A percentile compares a stretch with the other conserved stretches of the same genome.
Evolutionary conservation across 2,329 filamentous ascomycete species (phyloP).

Genomic region (Akanthomyces lecanii): DNA sequence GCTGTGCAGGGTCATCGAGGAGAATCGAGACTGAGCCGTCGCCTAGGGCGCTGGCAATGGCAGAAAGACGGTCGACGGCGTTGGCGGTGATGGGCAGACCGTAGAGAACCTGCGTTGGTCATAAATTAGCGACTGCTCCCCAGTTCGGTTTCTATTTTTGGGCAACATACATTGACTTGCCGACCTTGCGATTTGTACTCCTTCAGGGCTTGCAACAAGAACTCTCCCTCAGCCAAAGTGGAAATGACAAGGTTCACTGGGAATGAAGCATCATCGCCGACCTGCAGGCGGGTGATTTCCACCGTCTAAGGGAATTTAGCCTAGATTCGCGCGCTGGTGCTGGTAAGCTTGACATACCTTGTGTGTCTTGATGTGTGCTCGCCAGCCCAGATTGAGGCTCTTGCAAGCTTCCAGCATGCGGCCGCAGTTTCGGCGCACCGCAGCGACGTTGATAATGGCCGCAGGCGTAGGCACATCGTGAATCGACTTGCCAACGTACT

Average conservation of each 20-base stretch:
- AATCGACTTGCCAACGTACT: slow-evolving; percentile 53
- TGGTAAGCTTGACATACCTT: slow-evolving; percentile 49
- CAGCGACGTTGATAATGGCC: slow-evolving; percentile 63
- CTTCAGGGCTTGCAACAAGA: slow-evolving; percentile 55
- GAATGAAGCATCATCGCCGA: slow-evolving; percentile 49
- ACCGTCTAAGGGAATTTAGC: slow-evolving; percentile 49
- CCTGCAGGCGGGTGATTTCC: slow-evolving; percentile 64
- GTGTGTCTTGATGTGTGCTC: slow-evolving; percentile 79
- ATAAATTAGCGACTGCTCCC: background rate
- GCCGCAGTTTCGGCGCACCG: slow-evolving; percentile 62
- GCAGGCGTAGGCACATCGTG: slow-evolving; percentile 61
- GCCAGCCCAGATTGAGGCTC: slow-evolving; percentile 59
- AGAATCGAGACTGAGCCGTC: slow-evolving; percentile 57
- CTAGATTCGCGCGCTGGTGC: background rate
- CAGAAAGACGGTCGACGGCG: slow-evolving; percentile 54
- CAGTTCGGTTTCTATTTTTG: too few relatives aligned
- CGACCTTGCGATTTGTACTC: slow-evolving; percentile 53
- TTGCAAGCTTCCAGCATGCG: slow-evolving; percentile 64
- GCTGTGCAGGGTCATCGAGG: slow-evolving; percentile 63
- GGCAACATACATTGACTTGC: slow-evolving; percentile 52
- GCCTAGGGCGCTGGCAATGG: slow-evolving; percentile 53
- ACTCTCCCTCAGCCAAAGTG: slow-evolving; percentile 70
- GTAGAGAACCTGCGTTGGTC: slow-evolving; percentile 55
- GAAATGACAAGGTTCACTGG: slow-evolving; percentile 64
- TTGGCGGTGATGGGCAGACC: slow-evolving; percentile 65